Evolutionary conservation across 2,329 filamentous ascomycete species (phyloP).

Genomic region (Immersiporthe knoxdaviesiana): DNA sequence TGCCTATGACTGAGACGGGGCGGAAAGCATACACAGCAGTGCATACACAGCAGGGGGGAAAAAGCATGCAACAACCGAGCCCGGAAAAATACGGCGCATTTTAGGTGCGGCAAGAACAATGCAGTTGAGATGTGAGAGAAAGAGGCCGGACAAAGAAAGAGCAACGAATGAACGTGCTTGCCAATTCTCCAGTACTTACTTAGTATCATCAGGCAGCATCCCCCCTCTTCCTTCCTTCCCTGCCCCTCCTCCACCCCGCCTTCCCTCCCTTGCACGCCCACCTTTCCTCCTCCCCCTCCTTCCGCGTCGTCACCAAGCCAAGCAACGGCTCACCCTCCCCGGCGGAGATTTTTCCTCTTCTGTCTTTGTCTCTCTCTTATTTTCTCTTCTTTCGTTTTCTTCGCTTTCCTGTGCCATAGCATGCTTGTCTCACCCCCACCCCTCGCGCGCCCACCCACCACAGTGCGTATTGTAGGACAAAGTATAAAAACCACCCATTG

Average conservation of each 20-base stretch:
- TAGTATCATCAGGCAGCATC: too few species aligned
- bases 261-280: too few species aligned
- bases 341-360: neutral
- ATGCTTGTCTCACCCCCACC: neutral
- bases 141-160: neutral
- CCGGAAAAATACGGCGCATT: neutral
- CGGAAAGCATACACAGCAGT: neutral
- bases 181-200: neutral
- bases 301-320: neutral
- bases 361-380: neutral
- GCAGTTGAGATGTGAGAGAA: neutral
- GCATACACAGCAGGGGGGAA: too few species aligned
- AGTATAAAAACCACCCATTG: conserved; percentile 7
- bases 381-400: neutral
- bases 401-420: neutral
- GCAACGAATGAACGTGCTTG: neutral
- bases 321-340: neutral
- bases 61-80: neutral
- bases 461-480: neutral
- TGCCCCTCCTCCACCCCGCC: too few species aligned
- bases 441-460: neutral
- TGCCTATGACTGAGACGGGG: neutral
- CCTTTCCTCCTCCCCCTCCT: neutral
- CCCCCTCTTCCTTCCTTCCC: too few species aligned
- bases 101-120: neutral